Percentiles rank a stretch among this genome's conserved stretches.
Evolutionary conservation across 2,329 filamentous ascomycete genomes (phyloP).

Genomic region (Pestalotiopsis sp.): DNA sequence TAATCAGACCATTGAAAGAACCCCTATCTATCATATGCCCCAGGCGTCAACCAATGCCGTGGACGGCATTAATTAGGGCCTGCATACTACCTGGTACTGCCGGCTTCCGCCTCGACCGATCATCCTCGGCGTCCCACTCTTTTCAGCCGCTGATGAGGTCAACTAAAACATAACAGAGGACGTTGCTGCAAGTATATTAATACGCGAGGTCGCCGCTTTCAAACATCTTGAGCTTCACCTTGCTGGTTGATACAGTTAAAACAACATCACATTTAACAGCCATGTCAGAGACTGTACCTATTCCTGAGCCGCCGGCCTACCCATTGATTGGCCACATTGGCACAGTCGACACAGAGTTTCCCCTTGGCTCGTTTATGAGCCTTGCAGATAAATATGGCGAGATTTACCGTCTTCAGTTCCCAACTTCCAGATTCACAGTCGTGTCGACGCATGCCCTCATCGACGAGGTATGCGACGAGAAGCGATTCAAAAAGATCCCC

Average conservation of each 20-base stretch:
- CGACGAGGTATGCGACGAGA: slow-evolving; percentile 66
- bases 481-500: slow-evolving; percentile 63
- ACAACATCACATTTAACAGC: not conserved
- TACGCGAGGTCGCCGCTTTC: not conserved
- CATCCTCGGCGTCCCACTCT: not conserved
- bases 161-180: not conserved
- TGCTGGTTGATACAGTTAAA: not conserved
- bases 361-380: slow-evolving; percentile 54
- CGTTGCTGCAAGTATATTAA: not conserved
- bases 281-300: slow-evolving; percentile 40
- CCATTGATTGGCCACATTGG: slow-evolving; percentile 68
- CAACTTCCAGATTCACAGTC: slow-evolving; percentile 50
- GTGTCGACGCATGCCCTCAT: slow-evolving; percentile 57
- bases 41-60: not conserved
- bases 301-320: slow-evolving; percentile 66
- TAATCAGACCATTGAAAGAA: not conserved
- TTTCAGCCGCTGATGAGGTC: not conserved
- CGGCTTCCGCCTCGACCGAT: not conserved
- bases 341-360: slow-evolving; percentile 63
- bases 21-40: not conserved
- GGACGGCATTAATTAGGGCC: not conserved
- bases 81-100: not conserved
- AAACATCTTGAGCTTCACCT: not conserved
- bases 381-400: slow-evolving; percentile 68
- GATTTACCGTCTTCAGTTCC: slow-evolving; percentile 60